A percentile compares a stretch with the other conserved stretches of the same genome.
phyloP scores from a whole-genome alignment of 768 basidiomycete species.

The Termitomyces sp. region DNA sequence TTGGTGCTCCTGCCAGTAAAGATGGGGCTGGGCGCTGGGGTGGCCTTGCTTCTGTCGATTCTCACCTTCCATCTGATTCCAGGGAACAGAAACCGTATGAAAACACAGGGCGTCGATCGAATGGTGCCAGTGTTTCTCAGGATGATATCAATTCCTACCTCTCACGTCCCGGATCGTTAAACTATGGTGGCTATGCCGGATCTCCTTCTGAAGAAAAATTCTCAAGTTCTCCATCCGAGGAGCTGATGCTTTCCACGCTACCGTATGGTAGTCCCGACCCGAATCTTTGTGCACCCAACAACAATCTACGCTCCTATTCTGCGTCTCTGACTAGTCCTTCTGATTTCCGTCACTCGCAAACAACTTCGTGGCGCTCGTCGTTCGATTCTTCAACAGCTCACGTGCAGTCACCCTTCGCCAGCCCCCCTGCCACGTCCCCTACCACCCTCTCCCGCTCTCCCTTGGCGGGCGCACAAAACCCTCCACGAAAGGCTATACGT shows the following conservation, averaged over 20 bases:
- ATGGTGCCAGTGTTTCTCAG: conserved; percentile 1
- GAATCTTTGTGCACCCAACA: not conserved
- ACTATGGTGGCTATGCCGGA: conserved; percentile 1
- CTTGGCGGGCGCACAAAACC: not conserved
- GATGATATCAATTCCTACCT: conserved; percentile 9
- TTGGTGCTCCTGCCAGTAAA: not conserved
- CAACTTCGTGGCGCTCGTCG: conserved; percentile 1
- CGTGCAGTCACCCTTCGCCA: conserved; percentile 3
- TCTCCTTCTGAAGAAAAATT: conserved; percentile 16
- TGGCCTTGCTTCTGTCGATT: conserved; percentile 17
- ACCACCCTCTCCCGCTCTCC: not conserved
- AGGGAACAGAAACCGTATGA: conserved; percentile 3
- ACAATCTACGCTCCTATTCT: conserved; percentile 1
- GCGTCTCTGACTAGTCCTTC: not conserved
- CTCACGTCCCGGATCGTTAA: conserved; percentile 7
- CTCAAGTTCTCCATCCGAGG: conserved; percentile 7
- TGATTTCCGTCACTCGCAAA: conserved; percentile 1
- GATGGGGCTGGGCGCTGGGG: conserved; percentile 12
- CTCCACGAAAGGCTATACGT: conserved; percentile 10
- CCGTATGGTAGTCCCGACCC: not conserved
- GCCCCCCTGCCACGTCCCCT: not conserved
- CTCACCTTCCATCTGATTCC: conserved; percentile 3
- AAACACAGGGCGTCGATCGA: not conserved
- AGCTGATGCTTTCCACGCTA: conserved; percentile 4
- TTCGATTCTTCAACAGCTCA: conserved; percentile 6